phyloP scores from a whole-genome alignment of 345 rosid species.

The Heritiera littoralis region DNA sequence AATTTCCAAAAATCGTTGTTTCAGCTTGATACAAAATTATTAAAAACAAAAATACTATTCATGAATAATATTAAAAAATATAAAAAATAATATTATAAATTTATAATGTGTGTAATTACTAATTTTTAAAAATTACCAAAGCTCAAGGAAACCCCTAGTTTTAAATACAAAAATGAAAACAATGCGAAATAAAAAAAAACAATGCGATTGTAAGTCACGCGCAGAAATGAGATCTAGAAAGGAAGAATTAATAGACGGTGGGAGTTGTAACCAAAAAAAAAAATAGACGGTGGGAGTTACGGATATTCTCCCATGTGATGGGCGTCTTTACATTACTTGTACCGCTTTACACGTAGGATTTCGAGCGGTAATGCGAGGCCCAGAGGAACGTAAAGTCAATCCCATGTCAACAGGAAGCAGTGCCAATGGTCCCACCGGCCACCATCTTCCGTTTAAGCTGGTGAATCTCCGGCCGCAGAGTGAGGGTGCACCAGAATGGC shows the following conservation, averaged over 20 bases:
- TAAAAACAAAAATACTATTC: no score
- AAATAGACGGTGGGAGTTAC: not conserved
- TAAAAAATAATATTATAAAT: no score
- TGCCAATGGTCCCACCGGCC: not conserved
- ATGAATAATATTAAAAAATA: no score
- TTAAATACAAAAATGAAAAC: no score
- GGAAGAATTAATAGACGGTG: not conserved
- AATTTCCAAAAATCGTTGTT: not conserved
- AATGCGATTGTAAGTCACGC: not conserved
- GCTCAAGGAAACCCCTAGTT: no score
- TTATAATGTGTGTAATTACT: no score
- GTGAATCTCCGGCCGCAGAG: not conserved
- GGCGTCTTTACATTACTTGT: not conserved
- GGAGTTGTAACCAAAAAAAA: no score
- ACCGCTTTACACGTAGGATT: conserved; percentile 24
- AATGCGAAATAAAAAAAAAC: not conserved
- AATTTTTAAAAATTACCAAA: no score
- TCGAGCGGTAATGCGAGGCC: not conserved
- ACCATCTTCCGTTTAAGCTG: not conserved
- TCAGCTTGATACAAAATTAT: no score
- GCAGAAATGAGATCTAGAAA: not conserved
- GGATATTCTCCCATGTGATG: conserved; percentile 44
- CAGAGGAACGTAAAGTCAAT: not conserved
- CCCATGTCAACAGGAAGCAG: not conserved
- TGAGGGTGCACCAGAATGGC: not conserved